Base-by-base conservation (phyloP, 129 eudicot genomes). In the Centrapalus pauciflorus region DNA sequence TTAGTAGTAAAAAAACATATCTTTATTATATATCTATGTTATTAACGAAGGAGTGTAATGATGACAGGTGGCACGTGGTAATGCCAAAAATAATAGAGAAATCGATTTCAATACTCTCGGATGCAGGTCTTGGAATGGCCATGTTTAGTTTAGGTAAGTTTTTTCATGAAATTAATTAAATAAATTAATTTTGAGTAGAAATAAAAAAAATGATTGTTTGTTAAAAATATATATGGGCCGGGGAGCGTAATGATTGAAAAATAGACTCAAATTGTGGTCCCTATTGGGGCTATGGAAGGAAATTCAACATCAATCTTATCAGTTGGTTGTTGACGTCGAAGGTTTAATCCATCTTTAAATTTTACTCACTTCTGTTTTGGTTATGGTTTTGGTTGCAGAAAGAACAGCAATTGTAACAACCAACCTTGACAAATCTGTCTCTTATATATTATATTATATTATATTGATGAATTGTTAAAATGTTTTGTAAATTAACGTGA, bases 61-160 rank as follows among this genome's bases (percentile, higher is more conserved):
- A 28, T 75, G 54, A 65, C 81, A 93, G 98, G 86, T 93, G 95
- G 95, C 62, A 88, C 74, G 86, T 86, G 74, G 75, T 78, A 19
- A 93, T 93, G 98, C 98, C 98, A 13, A 78, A 59, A 82, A 85
- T 93, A 52, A 55, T 93, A 38, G 82, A 76, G 54, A 68, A 84
- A 69, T 93, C 98, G 2, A 93, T 93, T 49, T 64, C 90, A 1
- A 88, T 93, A 49, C 82, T 93, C 58, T 93, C 98, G 23, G 92
- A 93, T 76, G 98, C 98, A 64, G 98, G 98, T 21, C 98, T 93
- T 61, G 98, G 98, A 51, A 92, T 92, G 98, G 96, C 98, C 27
- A 92, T 92, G 98, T 92, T 92, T 79, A 92, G 98, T 52, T 82
- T 93, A 71, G 98, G 98, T 93, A 25, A 64, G 94, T 55, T 64